Evolutionary conservation across 192 early-diverging fungal species (phyloP), one percentile per base, ranked within the genome.

Genomic region (Entophlyctis luteolus): DNA sequence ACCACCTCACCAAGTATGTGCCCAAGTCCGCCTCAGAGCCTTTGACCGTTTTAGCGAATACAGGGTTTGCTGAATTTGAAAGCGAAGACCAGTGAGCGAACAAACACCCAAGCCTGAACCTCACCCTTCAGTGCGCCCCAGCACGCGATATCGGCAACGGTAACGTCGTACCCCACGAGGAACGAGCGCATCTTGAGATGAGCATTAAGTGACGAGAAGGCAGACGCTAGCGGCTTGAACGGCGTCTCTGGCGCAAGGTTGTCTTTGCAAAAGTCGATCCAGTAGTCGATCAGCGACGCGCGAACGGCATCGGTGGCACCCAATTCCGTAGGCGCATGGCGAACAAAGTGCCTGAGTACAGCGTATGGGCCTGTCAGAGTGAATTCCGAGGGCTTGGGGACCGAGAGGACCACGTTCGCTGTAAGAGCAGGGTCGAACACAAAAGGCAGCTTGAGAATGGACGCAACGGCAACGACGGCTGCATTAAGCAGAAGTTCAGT

Each of bases 41-140:
- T 84, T 96, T 98, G 54, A 95, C 66, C 45, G 86, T 82, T 55
- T 86, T 81, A 59, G 80, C 79, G 73, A 98, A 95, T 18, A 92
- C 86, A 8, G 87, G 77, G 48, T 87, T 89, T n/a, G 75, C 87
- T 86, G 68, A 32, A 53, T 20, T 53, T 25, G 25, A 4, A 20
- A 28, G 50, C 22, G 18, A 1, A n/a, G 31, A 31, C 18, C 18
- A 10, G 18, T 12, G 54, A 55, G 32, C 4, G 18, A 33, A 35
- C 18, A 29, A 55, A 55, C 20, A n/a, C 14, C 42, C 42, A 0
- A 45, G 42, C 14, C 42, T 16, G 20, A 45, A 18, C 34, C 46
- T 53, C 78, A 84, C 87, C 77, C 55, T 85, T 88, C 74, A 98
- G 72, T 18, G 90, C 88, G 42, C 92, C 94, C 93, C 93, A 98